These are phyloP conservation scores for Leccinum pellstonianum DNA, from an alignment of 768 basidiomycete species.

Conservation along the genomic window DNA sequence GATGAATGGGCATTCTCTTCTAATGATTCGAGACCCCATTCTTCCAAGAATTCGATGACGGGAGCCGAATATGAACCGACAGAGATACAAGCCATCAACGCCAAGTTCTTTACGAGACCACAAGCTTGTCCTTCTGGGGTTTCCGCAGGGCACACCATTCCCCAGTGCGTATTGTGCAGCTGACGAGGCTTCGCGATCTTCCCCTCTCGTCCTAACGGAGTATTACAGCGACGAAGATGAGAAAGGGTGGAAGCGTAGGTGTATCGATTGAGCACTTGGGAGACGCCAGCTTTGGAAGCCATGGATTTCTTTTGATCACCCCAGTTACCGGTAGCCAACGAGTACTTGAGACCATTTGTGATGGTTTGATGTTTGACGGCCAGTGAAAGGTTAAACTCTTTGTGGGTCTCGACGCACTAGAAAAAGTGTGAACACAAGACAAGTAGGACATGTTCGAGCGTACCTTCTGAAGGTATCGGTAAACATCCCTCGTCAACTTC, in stretches of 20 bases:
- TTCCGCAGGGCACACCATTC: slow-evolving; percentile 99
- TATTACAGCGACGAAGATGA: slow-evolving; percentile 96
- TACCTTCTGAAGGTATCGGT: slow-evolving; percentile 96
- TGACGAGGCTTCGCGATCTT: slow-evolving; percentile 99
- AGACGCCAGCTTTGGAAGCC: slow-evolving; percentile 97
- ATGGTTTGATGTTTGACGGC: slow-evolving; percentile 98
- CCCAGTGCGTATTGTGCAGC: slow-evolving; percentile 99
- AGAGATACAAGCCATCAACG: slow-evolving; percentile 96
- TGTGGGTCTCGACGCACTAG: slow-evolving; percentile 94
- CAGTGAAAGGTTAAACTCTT: slow-evolving; percentile 86
- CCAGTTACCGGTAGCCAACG: slow-evolving; percentile 98
- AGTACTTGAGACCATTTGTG: slow-evolving; percentile 97
- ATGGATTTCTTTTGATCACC: slow-evolving; percentile 99
- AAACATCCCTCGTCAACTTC: slow-evolving; percentile 95
- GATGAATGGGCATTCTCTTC: slow-evolving; percentile 90
- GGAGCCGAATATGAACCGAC: slow-evolving; percentile 95
- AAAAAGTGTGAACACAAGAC: slow-evolving; percentile 7
- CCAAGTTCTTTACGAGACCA: slow-evolving; percentile 97
- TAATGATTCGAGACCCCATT: slow-evolving; percentile 95
- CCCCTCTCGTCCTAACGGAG: slow-evolving; percentile 95
- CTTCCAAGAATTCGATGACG: slow-evolving; percentile 96
- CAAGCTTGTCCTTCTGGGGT: slow-evolving; percentile 99
- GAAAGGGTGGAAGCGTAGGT: slow-evolving; percentile 98
- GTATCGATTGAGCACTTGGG: slow-evolving; percentile 97
- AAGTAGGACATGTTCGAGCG: slow-evolving; percentile 6